Conservation (phyloP, 352 stramenopile genomes). For the Globisporangium irregulare region DNA sequence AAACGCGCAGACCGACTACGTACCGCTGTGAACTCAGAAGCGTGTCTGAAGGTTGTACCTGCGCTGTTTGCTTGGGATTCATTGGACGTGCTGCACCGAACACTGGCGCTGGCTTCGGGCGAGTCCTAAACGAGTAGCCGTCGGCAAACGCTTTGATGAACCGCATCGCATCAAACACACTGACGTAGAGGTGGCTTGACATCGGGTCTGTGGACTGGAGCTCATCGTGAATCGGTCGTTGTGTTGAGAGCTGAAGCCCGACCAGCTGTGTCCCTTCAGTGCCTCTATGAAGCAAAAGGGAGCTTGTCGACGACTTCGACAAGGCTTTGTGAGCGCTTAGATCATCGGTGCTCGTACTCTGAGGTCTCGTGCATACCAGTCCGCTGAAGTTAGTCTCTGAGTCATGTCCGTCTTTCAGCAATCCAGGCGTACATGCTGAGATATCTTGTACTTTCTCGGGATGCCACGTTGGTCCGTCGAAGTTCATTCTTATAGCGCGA, state of each 20-base stretch:
- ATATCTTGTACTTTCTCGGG: not conserved
- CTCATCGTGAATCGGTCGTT: not conserved
- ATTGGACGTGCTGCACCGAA: not conserved
- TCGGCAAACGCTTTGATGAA: not conserved
- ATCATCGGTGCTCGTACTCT: not conserved
- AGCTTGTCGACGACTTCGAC: not conserved
- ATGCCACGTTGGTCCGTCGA: not conserved
- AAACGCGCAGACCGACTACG: conserved; percentile 1
- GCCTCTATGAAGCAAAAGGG: not conserved
- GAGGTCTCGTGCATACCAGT: not conserved
- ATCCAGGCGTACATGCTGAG: not conserved
- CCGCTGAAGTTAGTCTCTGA: not conserved
- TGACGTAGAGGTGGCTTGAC: not conserved
- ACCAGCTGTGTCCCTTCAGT: not conserved
- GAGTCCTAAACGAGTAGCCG: not conserved
- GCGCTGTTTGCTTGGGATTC: not conserved
- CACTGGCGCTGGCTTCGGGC: not conserved
- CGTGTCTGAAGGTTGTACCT: not conserved
- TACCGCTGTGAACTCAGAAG: not conserved
- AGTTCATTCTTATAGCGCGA: not conserved
- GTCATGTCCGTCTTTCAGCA: not conserved
- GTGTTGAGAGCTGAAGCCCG: not conserved
- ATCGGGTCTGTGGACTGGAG: not conserved
- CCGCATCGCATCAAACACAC: not conserved
- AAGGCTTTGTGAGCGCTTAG: not conserved